phyloP scores from a whole-genome alignment of 192 early-diverging fungal genomes.

The Podila clonocystis region DNA sequence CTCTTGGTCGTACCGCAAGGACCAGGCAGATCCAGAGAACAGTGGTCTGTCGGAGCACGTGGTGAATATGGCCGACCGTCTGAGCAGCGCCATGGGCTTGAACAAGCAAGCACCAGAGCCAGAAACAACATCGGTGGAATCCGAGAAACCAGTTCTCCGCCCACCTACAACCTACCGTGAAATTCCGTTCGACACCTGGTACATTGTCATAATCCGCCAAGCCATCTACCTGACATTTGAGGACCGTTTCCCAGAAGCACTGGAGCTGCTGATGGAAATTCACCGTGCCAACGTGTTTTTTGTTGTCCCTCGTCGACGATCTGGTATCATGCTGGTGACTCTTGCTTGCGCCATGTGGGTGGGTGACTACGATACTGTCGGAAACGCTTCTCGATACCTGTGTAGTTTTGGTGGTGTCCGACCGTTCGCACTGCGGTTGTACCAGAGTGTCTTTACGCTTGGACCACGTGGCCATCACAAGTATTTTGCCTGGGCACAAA shows the following conservation, averaged over 20 bases:
- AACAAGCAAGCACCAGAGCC: neutral
- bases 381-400: conserved; percentile 27
- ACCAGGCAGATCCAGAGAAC: conserved; percentile 29
- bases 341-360: conserved; percentile 49
- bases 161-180: conserved; percentile 30
- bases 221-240: conserved; percentile 44
- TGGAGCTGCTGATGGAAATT: conserved; percentile 39
- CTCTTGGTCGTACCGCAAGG: conserved; percentile 24
- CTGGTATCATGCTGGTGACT: conserved; percentile 38
- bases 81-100: conserved; percentile 44
- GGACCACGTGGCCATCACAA: conserved; percentile 21
- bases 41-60: conserved; percentile 46
- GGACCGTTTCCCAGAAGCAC: conserved; percentile 37
- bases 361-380: conserved; percentile 20
- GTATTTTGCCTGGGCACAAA: conserved; percentile 28
- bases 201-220: conserved; percentile 40
- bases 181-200: conserved; percentile 40
- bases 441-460: conserved; percentile 10
- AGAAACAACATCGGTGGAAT: neutral
- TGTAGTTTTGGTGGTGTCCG: conserved; percentile 31
- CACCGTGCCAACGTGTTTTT: conserved; percentile 41
- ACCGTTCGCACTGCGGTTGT: conserved; percentile 28
- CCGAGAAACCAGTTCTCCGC: neutral
- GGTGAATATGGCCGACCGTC: conserved; percentile 48
- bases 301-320: conserved; percentile 28